These are phyloP conservation scores for Claviceps sorghi DNA, from an alignment of 2,329 filamentous ascomycete species.

Conservation along the genomic window DNA sequence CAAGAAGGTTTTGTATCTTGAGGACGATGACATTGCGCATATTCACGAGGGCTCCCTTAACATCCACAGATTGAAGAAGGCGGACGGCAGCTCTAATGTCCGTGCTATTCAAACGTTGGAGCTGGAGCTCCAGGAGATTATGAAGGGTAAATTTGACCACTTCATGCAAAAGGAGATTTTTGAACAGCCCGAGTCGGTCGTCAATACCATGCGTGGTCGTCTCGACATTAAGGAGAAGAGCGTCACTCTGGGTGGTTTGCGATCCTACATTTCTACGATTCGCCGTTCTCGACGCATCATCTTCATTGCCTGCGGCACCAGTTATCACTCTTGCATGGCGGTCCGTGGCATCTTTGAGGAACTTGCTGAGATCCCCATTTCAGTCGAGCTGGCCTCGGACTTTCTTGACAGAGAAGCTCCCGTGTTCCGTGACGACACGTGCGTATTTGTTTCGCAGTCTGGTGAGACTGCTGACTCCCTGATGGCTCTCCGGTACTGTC, in stretches of 20 bases:
- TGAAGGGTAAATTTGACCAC: slow-evolving; percentile 99
- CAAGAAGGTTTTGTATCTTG: slow-evolving; percentile 99
- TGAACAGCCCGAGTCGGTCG: slow-evolving; percentile 96
- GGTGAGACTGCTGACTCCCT: slow-evolving; percentile 97
- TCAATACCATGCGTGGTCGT: slow-evolving; percentile 99
- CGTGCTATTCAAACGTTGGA: slow-evolving; percentile 97
- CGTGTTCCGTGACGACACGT: slow-evolving; percentile 98
- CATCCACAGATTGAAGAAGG: slow-evolving; percentile 96
- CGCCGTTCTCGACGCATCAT: slow-evolving; percentile 94
- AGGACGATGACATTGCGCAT: slow-evolving; percentile 98
- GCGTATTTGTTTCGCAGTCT: slow-evolving; percentile 96
- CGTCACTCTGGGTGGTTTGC: slow-evolving; percentile 87
- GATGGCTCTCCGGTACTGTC: slow-evolving; percentile 91
- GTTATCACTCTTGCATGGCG: slow-evolving; percentile 98
- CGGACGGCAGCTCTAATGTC: slow-evolving; percentile 90
- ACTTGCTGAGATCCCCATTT: slow-evolving; percentile 92
- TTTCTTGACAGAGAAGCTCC: slow-evolving; percentile 94
- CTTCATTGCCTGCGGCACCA: slow-evolving; percentile 97
- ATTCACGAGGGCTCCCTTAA: slow-evolving; percentile 98
- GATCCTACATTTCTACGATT: slow-evolving; percentile 93
- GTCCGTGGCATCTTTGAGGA: slow-evolving; percentile 97
- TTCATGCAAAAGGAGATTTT: slow-evolving; percentile 99
- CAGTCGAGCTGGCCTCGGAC: slow-evolving; percentile 92
- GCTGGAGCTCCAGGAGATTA: slow-evolving; percentile 98
- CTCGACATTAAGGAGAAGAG: slow-evolving; percentile 86